These are phyloP conservation scores for Aspergillus versicolor DNA, from an alignment of 2,329 filamentous ascomycete genomes.

Conservation along the genomic window DNA sequence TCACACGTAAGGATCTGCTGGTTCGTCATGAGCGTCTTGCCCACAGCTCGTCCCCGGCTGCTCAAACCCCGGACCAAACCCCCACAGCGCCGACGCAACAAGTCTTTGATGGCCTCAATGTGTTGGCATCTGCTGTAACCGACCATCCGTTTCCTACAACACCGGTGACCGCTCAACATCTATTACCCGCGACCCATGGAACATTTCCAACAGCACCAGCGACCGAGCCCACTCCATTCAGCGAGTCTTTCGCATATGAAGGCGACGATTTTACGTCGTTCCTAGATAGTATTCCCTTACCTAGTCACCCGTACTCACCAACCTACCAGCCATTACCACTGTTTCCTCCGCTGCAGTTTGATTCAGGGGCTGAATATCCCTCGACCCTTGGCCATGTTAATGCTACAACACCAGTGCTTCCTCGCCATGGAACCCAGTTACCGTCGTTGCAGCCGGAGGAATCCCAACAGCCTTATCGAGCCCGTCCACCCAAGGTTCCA, in stretches of 20 bases:
- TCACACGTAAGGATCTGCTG: constrained; percentile 35
- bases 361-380: constrained; percentile 23
- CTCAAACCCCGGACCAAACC: constrained; percentile 12
- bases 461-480: constrained; percentile 24
- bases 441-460: constrained; percentile 35
- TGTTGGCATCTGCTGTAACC: constrained; percentile 29
- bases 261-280: constrained; percentile 37
- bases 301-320: constrained; percentile 34
- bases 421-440: constrained; percentile 33
- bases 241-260: constrained; percentile 26
- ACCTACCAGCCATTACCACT: constrained; percentile 34
- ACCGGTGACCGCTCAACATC: not conserved
- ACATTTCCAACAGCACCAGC: constrained; percentile 13
- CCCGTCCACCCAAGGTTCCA: constrained; percentile 28
- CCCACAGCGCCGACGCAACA: constrained; percentile 20
- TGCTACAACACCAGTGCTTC: constrained; percentile 26
- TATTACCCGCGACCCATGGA: constrained; percentile 14
- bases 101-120: constrained; percentile 27
- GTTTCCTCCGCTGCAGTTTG: constrained; percentile 30
- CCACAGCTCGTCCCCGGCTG: constrained; percentile 21
- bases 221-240: constrained; percentile 20
- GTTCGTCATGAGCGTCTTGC: constrained; percentile 32
- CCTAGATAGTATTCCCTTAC: constrained; percentile 33
- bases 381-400: constrained; percentile 20
- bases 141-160: constrained; percentile 18